Conservation (phyloP, 495 filamentous ascomycete genomes). For the Recurvomyces mirabilis region DNA sequence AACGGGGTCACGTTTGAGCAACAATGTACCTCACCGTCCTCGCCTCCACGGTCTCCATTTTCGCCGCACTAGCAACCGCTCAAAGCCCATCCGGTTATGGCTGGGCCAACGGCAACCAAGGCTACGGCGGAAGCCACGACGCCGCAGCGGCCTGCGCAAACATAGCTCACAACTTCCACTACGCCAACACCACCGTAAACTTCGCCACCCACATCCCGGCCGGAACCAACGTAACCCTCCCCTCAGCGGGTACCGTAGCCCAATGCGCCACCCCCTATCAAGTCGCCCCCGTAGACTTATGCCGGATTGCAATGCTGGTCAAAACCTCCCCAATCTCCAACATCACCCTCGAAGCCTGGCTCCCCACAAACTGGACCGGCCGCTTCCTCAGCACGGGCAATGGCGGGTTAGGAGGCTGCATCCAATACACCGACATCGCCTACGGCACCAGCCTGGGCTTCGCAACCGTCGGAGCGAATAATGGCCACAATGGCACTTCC, state of each 20-base stretch:
- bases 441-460: constrained; percentile 38
- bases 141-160: constrained; percentile 11
- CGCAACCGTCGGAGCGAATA: constrained; percentile 37
- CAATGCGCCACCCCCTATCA: constrained; percentile 3
- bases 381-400: constrained; percentile 27
- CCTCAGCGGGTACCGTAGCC: constrained; percentile 2
- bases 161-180: constrained; percentile 7
- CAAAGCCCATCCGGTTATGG: background rate
- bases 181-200: constrained; percentile 12
- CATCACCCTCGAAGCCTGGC: constrained; percentile 48
- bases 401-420: constrained; percentile 25
- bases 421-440: constrained; percentile 21
- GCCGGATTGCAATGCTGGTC: constrained; percentile 47
- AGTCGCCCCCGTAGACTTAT: constrained; percentile 33
- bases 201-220: constrained; percentile 12
- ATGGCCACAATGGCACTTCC: constrained; percentile 13
- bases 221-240: constrained; percentile 13
- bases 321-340: constrained; percentile 42
- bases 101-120: background rate
- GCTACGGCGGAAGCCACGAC: too few species aligned
- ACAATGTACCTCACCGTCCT: background rate
- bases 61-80: background rate
- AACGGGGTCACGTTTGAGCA: too few species aligned
- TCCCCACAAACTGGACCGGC: constrained; percentile 35
- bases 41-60: background rate